Percentiles rank a stretch among this genome's conserved stretches.
Conservation (phyloP, 257 asterid species). For the Salvia hispanica region DNA sequence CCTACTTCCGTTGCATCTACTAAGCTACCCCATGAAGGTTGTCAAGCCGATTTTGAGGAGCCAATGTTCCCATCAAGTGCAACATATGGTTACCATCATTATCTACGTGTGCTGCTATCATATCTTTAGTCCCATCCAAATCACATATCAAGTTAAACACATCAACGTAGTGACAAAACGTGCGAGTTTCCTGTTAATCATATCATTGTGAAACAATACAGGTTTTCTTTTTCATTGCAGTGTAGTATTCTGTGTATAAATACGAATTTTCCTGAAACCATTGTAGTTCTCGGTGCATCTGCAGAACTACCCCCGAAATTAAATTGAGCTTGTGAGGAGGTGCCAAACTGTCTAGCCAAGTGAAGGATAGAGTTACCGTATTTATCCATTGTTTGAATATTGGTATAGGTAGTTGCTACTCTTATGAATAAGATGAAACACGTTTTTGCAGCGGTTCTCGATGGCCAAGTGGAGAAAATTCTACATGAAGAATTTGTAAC, state of each 20-base stretch:
- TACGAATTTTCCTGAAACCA: conserved; percentile 31
- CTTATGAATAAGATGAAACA: conserved; percentile 22
- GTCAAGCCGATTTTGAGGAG: conserved; percentile 36
- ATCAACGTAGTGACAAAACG: no score
- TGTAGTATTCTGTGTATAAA: no score
- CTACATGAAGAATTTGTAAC: no score
- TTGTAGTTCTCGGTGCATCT: conserved; percentile 38
- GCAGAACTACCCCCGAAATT: conserved; percentile 31
- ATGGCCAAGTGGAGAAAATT: conserved; percentile 20
- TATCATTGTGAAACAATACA: no score
- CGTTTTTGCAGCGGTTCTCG: conserved; percentile 12
- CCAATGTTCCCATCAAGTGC: conserved; percentile 39
- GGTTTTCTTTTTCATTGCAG: no score
- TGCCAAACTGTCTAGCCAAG: conserved; percentile 23
- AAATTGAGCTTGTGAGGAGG: conserved; percentile 31
- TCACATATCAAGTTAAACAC: no score
- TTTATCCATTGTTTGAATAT: not conserved
- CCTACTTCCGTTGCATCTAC: conserved; percentile 47
- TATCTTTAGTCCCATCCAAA: no score
- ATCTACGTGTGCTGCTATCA: conserved; percentile 1
- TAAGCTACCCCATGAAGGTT: conserved; percentile 40
- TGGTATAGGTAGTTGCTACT: not conserved
- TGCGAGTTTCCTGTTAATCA: not conserved
- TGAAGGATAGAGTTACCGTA: conserved; percentile 20
- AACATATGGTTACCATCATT: conserved; percentile 33